Evolutionary conservation across 768 basidiomycete species (phyloP).

Genomic region (Fistulinella prunicolor): DNA sequence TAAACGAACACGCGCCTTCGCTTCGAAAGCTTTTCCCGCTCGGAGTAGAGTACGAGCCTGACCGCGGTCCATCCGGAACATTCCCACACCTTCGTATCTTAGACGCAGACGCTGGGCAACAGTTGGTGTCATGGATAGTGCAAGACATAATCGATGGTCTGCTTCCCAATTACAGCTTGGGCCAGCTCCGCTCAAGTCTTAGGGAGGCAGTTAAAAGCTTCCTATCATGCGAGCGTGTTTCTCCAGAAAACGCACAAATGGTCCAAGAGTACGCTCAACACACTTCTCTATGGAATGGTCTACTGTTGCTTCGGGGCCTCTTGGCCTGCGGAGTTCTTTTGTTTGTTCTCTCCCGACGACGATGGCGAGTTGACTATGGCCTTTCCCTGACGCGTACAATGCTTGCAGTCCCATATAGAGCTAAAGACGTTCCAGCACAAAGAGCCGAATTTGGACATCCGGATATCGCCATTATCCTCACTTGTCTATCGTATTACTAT

Average conservation of each 20-base stretch:
- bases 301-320: conserved; percentile 37
- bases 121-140: conserved; percentile 12
- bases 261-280: conserved; percentile 8
- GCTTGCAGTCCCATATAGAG: conserved; percentile 39
- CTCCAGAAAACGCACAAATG: not conserved
- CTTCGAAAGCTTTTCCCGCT: conserved; percentile 6
- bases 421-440: conserved; percentile 36
- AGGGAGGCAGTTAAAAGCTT: conserved; percentile 19
- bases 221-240: conserved; percentile 15
- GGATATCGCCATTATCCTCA: conserved; percentile 34
- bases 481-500: conserved; percentile 39
- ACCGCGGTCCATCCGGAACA: conserved; percentile 7
- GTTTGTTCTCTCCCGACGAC: conserved; percentile 31
- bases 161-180: conserved; percentile 18
- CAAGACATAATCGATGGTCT: conserved; percentile 13
- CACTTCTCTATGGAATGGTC: conserved; percentile 15
- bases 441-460: conserved; percentile 41
- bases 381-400: conserved; percentile 31
- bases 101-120: conserved; percentile 6
- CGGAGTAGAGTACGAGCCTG: conserved; percentile 22
- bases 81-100: conserved; percentile 28
- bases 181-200: conserved; percentile 1
- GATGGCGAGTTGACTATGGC: conserved; percentile 41
- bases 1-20: conserved; percentile 14
- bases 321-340: conserved; percentile 31